phyloP scores from a whole-genome alignment of 78 protist genomes.

The Planoprotostelium fungivorum region DNA sequence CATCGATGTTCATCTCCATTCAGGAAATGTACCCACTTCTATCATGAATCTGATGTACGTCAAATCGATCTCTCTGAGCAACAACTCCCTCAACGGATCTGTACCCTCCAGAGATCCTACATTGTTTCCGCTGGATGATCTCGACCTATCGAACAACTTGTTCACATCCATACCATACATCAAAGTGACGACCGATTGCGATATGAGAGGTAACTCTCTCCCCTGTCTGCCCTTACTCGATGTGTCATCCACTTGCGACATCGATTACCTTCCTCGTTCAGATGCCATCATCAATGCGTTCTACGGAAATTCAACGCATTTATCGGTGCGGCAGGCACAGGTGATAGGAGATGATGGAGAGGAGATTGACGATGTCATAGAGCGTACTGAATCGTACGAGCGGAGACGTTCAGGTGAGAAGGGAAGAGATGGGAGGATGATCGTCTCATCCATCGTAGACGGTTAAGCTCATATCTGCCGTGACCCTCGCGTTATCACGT shows the following conservation, averaged over 20 bases:
- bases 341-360: too few relatives aligned
- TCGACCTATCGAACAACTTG: not conserved
- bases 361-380: too few relatives aligned
- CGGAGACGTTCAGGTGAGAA: too few relatives aligned
- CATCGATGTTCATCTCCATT: constrained; percentile 20
- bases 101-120: not conserved
- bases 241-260: not conserved
- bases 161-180: not conserved
- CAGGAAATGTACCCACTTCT: constrained; percentile 34
- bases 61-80: constrained; percentile 39
- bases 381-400: too few relatives aligned
- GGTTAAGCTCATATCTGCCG: too few relatives aligned
- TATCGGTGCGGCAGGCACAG: too few relatives aligned
- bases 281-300: too few relatives aligned
- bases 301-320: too few relatives aligned
- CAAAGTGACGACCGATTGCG: not conserved
- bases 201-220: not conserved
- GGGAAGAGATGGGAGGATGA: too few relatives aligned
- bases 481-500: too few relatives aligned
- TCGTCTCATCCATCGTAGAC: too few relatives aligned
- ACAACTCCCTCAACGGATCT: constrained; percentile 22
- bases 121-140: not conserved
- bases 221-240: not conserved
- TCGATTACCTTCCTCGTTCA: not conserved
- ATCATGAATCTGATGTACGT: constrained; percentile 20